Evolutionary conservation across 441 rosid species (phyloP), one percentile per base, ranked within the genome.

Genomic region (Eruca vesicaria): DNA sequence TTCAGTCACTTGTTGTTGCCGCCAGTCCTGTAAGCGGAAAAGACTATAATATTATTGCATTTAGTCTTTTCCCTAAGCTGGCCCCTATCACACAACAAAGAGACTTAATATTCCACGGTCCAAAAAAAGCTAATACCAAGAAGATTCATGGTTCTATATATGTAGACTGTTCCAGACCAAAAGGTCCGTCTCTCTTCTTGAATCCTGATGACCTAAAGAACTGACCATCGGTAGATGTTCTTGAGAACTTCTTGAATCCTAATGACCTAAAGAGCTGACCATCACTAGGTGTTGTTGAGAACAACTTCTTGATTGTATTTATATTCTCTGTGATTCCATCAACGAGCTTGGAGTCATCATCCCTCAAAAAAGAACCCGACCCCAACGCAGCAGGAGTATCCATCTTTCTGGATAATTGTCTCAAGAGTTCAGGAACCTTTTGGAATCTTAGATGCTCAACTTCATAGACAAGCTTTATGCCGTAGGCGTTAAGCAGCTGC

Each of bases 261-360:
- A 23, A 6, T 26, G 75, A 70, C 2, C 80, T 32, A 14, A 35
- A 77, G 8, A 77, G 80, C 62, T 71, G 72, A 57, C 80, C 38
- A 20, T 50, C 63, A 4, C 10, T 41, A 38, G 74, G 58, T 78
- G 31, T 9, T 55, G 1, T 66, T 20, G 66, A 6, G 4, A 15
- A 36, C 65, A 78, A 19, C 55, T 38, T 66, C 0, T 55, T 57
- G 26, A 23, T 1, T 23, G 26, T 23, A 23, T 1, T 23, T 23
- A 23, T 23, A 23, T 23, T 23, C 26, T 23, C 3, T 23, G 26
- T 23, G 2, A 23, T 23, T 23, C 26, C 26, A 23, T 23, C 26
- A 3, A 23, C 26, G 26, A 23, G 3, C 26, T 23, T 23, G 26
- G 26, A 23, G 26, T 23, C 26, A 23, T 23, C 26, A 23, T 23